A percentile compares a stretch with the other conserved stretches of the same genome.
Evolutionary conservation across 2,329 filamentous ascomycete species (phyloP).

Genomic region (Penicillium sp.): DNA sequence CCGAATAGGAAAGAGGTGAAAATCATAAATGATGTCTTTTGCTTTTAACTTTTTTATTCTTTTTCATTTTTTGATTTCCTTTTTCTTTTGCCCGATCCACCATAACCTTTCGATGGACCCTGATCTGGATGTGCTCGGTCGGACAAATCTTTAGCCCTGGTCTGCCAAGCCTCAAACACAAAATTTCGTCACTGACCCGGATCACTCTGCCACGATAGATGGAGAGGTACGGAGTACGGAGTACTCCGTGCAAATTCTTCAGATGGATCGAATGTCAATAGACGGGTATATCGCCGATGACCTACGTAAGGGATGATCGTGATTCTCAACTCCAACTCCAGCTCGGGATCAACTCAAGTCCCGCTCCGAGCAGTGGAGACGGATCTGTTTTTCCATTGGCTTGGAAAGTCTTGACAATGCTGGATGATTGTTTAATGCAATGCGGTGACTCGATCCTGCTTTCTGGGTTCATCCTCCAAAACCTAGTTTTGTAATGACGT

Average conservation of each 20-base stretch:
- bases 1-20: too few relatives aligned
- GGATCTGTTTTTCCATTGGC: conserved; percentile 1
- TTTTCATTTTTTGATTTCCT: too few relatives aligned
- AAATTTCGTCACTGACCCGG: conserved; percentile 8
- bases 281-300: conserved; percentile 12
- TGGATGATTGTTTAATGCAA: too few relatives aligned
- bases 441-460: too few relatives aligned
- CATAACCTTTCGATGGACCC: conserved; percentile 12
- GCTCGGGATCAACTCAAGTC: conserved; percentile 15
- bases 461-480: too few relatives aligned
- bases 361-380: conserved; percentile 13
- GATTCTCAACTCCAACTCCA: conserved; percentile 10
- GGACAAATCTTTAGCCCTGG: conserved; percentile 11
- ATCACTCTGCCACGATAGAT: too few relatives aligned
- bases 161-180: not conserved
- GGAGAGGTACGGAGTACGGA: too few relatives aligned
- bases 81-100: not conserved
- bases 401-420: not conserved
- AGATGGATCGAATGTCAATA: too few relatives aligned
- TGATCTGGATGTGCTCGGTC: conserved; percentile 4
- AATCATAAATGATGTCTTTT: too few relatives aligned
- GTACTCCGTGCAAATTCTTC: too few relatives aligned
- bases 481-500: too few relatives aligned
- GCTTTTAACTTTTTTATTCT: too few relatives aligned
- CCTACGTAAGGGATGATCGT: conserved; percentile 26